Base-by-base conservation (phyloP, 345 rosid genomes). In the Syzygium grande region DNA sequence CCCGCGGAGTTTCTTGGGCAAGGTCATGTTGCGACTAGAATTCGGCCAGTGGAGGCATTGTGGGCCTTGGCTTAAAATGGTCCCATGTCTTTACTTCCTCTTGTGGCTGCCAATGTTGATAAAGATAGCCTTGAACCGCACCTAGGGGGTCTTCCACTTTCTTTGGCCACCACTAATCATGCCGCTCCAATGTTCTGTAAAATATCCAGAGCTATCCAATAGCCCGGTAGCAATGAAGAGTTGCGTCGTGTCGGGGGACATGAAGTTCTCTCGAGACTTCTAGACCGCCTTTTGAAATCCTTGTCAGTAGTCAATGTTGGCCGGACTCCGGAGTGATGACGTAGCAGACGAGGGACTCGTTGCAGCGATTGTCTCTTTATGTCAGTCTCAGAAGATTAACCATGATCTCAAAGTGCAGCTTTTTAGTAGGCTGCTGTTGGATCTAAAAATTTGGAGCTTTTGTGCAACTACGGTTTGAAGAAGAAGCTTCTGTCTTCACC, bases 1-100 rank as follows among this genome's bases (percentile, higher is more conserved):
- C 99, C 99, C 43, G 99, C 98, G 84, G 99, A 98, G 93, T 97
- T 98, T 90, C 99, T 98, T 87, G 99, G 99, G 92, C 99, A 98
- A 93, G 98, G 96, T 59, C 97, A 96, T 94, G 95, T 98, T 88
- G 99, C 98, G 63, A 91, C 93, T 56, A 94, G 99, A 93, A 94
- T 93, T 93, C 93, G 95, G 89, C 94, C 99, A 22, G 95, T 91
- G 89, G 98, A 98, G 91, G 96, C 99, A 87, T 89, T 98, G 86
- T 97, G 99, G 99, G 99, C 99, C 63, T 90, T 96, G 90, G 96
- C 98, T 86, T 92, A 94, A 89, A 99, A 99, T 86, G 99, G 99
- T 73, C 99, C 99, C 89, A 90, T 98, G 96, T 96, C 96, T 87
- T 92, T 98, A 90, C 98, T 98, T 93, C 99, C 99, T 91, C 84